Evolutionary conservation across 345 rosid species (phyloP).

Genomic region (Isatis tinctoria): DNA sequence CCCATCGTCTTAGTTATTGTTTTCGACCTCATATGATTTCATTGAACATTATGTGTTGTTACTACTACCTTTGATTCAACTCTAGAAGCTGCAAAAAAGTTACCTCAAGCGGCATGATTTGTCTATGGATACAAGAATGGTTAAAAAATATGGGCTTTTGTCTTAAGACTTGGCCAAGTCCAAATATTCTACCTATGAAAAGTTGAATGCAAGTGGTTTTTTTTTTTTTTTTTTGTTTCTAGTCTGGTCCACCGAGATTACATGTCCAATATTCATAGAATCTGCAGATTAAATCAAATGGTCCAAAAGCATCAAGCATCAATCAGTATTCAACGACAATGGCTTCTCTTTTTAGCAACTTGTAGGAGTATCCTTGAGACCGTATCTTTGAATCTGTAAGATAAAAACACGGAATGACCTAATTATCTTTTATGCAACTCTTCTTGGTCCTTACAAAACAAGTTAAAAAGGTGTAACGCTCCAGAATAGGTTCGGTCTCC

Average conservation of each 20-base stretch:
- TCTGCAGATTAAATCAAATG: constrained; percentile 14
- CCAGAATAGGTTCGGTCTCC: constrained; percentile 24
- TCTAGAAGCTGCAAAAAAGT: neutral
- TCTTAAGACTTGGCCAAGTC: neutral
- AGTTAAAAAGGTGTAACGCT: neutral
- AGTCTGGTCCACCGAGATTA: constrained; percentile 15
- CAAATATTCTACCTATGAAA: neutral
- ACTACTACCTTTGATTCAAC: neutral
- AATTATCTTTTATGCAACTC: neutral
- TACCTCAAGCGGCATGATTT: neutral
- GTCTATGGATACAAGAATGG: neutral
- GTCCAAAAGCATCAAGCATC: constrained; percentile 29
- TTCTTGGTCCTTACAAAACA: neutral
- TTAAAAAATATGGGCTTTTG: neutral
- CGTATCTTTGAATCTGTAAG: constrained; percentile 18
- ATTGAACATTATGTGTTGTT: neutral
- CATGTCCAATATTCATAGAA: constrained; percentile 15
- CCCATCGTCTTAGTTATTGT: neutral
- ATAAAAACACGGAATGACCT: neutral
- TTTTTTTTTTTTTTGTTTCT: neutral
- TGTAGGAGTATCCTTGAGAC: constrained; percentile 11
- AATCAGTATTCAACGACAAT: neutral
- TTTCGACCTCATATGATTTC: neutral
- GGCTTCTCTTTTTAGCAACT: constrained; percentile 19
- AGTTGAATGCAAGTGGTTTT: constrained; percentile 18